Conservation (phyloP, 768 basidiomycete species). For the Pholiota microspora region DNA sequence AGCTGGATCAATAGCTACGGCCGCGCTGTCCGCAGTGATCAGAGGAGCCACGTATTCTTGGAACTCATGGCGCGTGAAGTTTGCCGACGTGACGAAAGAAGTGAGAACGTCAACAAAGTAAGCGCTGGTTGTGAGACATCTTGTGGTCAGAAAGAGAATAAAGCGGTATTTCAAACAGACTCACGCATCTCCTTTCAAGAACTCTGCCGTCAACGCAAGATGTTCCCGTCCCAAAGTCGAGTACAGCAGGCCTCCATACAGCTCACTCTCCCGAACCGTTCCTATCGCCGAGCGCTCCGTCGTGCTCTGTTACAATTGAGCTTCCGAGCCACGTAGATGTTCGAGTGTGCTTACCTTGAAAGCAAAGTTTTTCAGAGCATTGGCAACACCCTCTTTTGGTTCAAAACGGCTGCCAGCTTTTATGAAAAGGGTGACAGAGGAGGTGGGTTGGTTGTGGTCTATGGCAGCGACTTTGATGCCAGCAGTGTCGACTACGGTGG, state of each 20-base stretch:
- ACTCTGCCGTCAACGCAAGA: conserved; percentile 91
- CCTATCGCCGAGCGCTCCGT: conserved; percentile 83
- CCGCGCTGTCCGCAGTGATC: conserved; percentile 66
- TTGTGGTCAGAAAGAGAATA: not conserved
- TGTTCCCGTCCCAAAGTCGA: conserved; percentile 85
- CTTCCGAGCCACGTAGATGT: not conserved
- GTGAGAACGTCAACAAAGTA: conserved; percentile 91
- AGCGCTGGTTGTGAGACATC: conserved; percentile 43
- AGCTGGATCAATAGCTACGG: conserved; percentile 58
- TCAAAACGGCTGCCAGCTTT: conserved; percentile 93
- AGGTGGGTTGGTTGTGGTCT: conserved; percentile 81
- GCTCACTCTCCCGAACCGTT: conserved; percentile 88
- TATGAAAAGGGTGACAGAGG: conserved; percentile 85
- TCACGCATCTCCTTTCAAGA: conserved; percentile 93
- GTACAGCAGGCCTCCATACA: conserved; percentile 90
- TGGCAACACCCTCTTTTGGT: conserved; percentile 84
- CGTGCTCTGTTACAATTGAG: conserved; percentile 61
- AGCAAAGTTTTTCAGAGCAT: conserved; percentile 96
- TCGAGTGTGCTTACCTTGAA: conserved; percentile 76
- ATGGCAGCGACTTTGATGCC: conserved; percentile 86
- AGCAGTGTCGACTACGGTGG: conserved; percentile 75
- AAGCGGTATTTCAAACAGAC: conserved; percentile 31
- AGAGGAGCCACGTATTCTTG: conserved; percentile 71
- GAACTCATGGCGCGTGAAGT: conserved; percentile 77
- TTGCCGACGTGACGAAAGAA: conserved; percentile 78